Conservation (phyloP, 1,284 basidiomycete genomes). For the Austroboletus niveus region DNA sequence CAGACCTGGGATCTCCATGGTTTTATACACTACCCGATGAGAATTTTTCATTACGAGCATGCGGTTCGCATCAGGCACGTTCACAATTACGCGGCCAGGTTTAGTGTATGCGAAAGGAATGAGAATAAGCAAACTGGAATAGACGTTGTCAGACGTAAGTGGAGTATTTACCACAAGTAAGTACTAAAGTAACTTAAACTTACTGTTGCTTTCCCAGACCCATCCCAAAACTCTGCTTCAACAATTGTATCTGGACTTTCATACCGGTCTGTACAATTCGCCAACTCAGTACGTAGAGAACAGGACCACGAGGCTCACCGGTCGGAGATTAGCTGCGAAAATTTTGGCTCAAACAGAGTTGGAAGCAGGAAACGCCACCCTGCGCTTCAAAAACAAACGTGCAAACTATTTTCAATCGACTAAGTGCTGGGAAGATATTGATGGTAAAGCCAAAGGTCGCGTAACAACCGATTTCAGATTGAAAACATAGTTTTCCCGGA, state of each 20-base stretch:
- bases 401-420: background rate
- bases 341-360: background rate
- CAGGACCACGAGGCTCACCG: background rate
- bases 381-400: background rate
- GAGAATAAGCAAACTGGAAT: background rate
- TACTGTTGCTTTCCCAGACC: too few species aligned
- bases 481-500: too few species aligned
- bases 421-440: too few species aligned
- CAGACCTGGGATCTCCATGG: slow-evolving; percentile 34
- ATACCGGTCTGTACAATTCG: too few species aligned
- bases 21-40: slow-evolving; percentile 5
- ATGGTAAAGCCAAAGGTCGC: too few species aligned
- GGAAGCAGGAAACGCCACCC: background rate
- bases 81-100: background rate
- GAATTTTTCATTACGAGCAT: background rate
- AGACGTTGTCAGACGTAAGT: background rate
- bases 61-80: slow-evolving; percentile 1
- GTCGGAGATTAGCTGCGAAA: background rate
- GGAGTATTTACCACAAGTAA: background rate
- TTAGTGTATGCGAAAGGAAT: background rate
- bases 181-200: too few species aligned
- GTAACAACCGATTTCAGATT: too few species aligned
- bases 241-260: too few species aligned
- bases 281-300: too few species aligned
- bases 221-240: too few species aligned